Evolutionary conservation across 108 stramenopile genomes (phyloP), one percentile per base, ranked within the genome.

Genomic region (Cyclotella atomus): DNA sequence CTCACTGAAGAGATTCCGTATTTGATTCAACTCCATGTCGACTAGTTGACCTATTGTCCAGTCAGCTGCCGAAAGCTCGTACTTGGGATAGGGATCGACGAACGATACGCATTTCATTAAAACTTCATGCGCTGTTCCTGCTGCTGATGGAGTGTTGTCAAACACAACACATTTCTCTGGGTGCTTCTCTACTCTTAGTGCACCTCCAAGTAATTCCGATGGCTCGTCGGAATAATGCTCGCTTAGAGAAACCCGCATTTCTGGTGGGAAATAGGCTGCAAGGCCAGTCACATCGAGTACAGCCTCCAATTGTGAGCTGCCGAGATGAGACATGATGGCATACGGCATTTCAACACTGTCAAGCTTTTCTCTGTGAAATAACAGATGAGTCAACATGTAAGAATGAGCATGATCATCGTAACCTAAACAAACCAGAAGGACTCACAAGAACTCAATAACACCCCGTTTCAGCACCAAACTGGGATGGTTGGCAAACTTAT

Each of bases 151-250:
- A 47, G 82, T 88, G 44, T 84, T 74, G 68, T 91, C 92, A 57
- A 94, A 91, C 6, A 89, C 82, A 30, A 91, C 76, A 61, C 92
- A 94, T 49, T 87, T 83, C 50, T 91, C 89, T 8, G 92, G 90
- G 24, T 88, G 85, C 65, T 84, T 71, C 57, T 90, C 89, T 23
- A 88, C 65, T n/a, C 90, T 82, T 21, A 94, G 46, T 15, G 88
- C 72, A 7, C 76, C 86, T 23, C 89, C 92, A 15, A 94, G 72
- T 28, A 88, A 41, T 66, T 94, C 88, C 12, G 84, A 82, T 38
- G 60, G 72, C 29, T 87, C 89, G 25, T 70, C 67, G 16, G 73
- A 50, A 49, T 89, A 91, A 5, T 71, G 79, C 23, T 62, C 63
- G 27, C 55, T 63, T 0, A 32, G 47, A 7, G 85, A 83, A 17